Percentiles rank a stretch among this genome's conserved stretches.
These are phyloP conservation scores for Pichia sp. DNA, from an alignment of 1,139 yeast genomes.

Conservation along the genomic window DNA sequence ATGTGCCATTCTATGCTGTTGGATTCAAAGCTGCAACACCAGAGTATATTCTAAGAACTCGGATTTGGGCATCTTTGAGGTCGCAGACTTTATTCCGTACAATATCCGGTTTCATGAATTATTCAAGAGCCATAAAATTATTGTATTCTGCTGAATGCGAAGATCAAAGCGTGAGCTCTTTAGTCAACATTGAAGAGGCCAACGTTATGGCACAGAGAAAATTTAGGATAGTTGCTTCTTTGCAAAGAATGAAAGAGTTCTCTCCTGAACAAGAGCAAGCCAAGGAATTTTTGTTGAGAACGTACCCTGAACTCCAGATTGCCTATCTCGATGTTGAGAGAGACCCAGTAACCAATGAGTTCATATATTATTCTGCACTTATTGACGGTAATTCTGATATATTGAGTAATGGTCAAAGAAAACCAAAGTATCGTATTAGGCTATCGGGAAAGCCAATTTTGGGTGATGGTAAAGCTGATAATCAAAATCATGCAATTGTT, in stretches of 20 bases:
- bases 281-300: conserved; percentile 51
- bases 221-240: conserved; percentile 63
- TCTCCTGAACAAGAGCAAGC: conserved; percentile 49
- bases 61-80: conserved; percentile 57
- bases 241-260: conserved; percentile 62
- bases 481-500: conserved; percentile 74
- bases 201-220: conserved; percentile 54
- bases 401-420: conserved; percentile 32
- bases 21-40: conserved; percentile 55
- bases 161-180: conserved; percentile 25
- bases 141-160: conserved; percentile 44
- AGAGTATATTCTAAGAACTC: conserved; percentile 47
- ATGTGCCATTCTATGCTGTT: conserved; percentile 87
- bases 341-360: conserved; percentile 36
- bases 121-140: conserved; percentile 41
- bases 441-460: conserved; percentile 83
- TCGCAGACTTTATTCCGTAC: conserved; percentile 55
- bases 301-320: conserved; percentile 60
- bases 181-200: conserved; percentile 38
- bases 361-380: conserved; percentile 55
- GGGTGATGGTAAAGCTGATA: conserved; percentile 89
- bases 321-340: conserved; percentile 54
- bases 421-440: conserved; percentile 50
- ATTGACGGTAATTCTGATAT: conserved; percentile 51
- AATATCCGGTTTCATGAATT: conserved; percentile 55